Evolutionary conservation across 768 basidiomycete species (phyloP).

Genomic region (Suillus spraguei): DNA sequence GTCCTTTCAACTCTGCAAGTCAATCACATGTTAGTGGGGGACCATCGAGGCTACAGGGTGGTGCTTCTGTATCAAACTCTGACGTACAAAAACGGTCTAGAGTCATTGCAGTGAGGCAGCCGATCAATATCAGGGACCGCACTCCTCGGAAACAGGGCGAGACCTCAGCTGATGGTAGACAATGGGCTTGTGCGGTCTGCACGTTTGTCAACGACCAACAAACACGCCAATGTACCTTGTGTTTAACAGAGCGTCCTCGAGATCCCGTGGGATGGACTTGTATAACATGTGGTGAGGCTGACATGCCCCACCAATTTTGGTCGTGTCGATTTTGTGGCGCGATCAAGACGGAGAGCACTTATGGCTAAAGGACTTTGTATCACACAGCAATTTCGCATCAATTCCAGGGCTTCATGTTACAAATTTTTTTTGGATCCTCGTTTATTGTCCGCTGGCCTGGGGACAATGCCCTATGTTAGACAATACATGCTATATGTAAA

Average conservation of each 20-base stretch:
- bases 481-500: no score
- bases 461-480: no score
- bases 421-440: no score
- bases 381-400: neutral
- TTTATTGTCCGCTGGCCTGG: no score
- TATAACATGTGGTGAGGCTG: constrained; percentile 59
- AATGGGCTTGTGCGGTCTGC: constrained; percentile 62
- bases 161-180: constrained; percentile 13
- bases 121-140: constrained; percentile 10
- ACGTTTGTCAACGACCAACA: constrained; percentile 62
- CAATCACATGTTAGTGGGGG: neutral
- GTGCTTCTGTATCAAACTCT: neutral
- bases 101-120: neutral
- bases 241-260: constrained; percentile 43
- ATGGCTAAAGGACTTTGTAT: neutral
- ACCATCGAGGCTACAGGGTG: constrained; percentile 30
- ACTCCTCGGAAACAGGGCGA: constrained; percentile 1
- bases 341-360: constrained; percentile 48
- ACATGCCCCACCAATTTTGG: constrained; percentile 70
- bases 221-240: constrained; percentile 63
- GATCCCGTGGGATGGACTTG: constrained; percentile 63
- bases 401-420: neutral
- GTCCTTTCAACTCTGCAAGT: constrained; percentile 29
- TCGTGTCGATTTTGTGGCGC: constrained; percentile 73
- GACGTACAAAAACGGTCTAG: constrained; percentile 1